A percentile compares a stretch with the other conserved stretches of the same genome.
phyloP scores from a whole-genome alignment of 176 grass and related monocot species.

The Bonia amplexicaulis region DNA sequence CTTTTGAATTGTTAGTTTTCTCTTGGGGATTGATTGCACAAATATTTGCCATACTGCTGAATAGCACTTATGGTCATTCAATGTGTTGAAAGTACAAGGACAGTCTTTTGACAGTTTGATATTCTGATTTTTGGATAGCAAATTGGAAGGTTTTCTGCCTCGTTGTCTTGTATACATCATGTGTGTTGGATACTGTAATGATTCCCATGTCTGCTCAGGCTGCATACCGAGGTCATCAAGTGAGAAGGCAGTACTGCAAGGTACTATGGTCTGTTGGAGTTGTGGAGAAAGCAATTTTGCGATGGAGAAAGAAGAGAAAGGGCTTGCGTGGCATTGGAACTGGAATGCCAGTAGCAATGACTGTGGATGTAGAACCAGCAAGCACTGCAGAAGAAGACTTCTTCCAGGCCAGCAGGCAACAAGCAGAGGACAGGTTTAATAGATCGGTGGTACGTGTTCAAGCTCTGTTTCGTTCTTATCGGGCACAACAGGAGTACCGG shows the following conservation, averaged over 20 bases:
- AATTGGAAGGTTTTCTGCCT: background rate
- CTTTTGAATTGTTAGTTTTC: background rate
- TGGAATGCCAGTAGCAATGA: constrained; percentile 60
- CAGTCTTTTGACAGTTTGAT: constrained; percentile 9
- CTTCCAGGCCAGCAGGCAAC: constrained; percentile 63
- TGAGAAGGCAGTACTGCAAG: constrained; percentile 80
- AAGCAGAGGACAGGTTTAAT: constrained; percentile 78
- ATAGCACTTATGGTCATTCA: background rate
- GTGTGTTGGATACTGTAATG: constrained; percentile 2
- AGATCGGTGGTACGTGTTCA: constrained; percentile 86
- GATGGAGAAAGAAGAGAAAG: constrained; percentile 88
- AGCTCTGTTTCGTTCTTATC: constrained; percentile 84
- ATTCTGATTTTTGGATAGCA: background rate
- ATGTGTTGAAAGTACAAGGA: background rate
- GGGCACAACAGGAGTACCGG: constrained; percentile 90
- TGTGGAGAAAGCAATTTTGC: constrained; percentile 89
- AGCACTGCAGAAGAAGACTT: constrained; percentile 85
- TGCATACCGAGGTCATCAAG: constrained; percentile 77
- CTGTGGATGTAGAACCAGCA: constrained; percentile 44
- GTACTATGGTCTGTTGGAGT: constrained; percentile 95
- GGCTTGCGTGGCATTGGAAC: constrained; percentile 79
- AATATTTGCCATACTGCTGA: background rate
- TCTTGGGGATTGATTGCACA: constrained; percentile 10
- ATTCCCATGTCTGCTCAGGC: constrained; percentile 51
- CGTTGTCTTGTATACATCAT: background rate